These are phyloP conservation scores for Linnemannia hyalina DNA, from an alignment of 192 early-diverging fungal species.

Conservation along the genomic window DNA sequence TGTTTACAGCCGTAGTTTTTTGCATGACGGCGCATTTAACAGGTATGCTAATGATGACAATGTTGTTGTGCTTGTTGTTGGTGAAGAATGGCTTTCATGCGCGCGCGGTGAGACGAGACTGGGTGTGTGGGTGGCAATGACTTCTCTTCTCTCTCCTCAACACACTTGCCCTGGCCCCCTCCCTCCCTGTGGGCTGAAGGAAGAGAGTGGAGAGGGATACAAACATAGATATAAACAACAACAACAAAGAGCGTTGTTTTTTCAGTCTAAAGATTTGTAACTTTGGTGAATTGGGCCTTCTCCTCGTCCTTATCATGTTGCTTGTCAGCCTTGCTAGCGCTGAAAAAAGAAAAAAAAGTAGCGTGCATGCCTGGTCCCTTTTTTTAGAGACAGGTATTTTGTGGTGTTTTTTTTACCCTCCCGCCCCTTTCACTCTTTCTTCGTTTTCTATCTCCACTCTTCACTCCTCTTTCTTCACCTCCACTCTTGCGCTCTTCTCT, in stretches of 20 bases:
- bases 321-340: neutral
- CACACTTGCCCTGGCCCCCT: neutral
- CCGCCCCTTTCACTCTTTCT: neutral
- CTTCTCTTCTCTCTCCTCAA: neutral
- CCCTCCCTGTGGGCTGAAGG: neutral
- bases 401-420: neutral
- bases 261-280: neutral
- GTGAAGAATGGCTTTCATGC: too few species aligned
- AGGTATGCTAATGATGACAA: too few species aligned
- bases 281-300: neutral
- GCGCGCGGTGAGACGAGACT: too few species aligned
- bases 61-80: too few species aligned
- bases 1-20: too few species aligned
- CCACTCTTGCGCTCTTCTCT: neutral
- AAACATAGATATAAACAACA: neutral
- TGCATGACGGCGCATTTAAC: too few species aligned
- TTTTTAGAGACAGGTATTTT: neutral
- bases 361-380: neutral
- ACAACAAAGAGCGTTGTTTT: neutral
- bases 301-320: neutral
- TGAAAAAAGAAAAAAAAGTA: neutral
- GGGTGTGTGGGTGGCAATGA: too few species aligned
- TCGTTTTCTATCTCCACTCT: neutral
- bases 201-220: neutral
- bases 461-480: neutral